Evolutionary conservation across 257 asterid genomes (phyloP).

Genomic region (Przewalskia tangutica): DNA sequence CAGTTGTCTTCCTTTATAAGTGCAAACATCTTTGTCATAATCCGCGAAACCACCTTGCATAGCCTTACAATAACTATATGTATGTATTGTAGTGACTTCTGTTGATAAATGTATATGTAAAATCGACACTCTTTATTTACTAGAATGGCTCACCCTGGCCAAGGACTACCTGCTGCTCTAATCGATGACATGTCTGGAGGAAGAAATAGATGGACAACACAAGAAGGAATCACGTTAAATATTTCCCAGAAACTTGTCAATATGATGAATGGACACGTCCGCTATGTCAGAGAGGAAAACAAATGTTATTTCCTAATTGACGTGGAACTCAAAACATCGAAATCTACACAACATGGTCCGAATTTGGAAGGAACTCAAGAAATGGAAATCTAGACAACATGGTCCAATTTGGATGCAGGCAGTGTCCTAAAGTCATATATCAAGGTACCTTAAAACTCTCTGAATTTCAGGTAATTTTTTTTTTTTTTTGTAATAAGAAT

Average conservation of each 20-base stretch:
- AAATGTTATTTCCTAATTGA: conserved; percentile 39
- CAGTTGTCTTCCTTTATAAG: neutral
- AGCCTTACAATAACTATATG: neutral
- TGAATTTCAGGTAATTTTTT: neutral
- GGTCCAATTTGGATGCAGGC: conserved; percentile 4
- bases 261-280: conserved; percentile 44
- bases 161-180: conserved; percentile 42
- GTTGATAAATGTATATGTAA: neutral
- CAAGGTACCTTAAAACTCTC: neutral
- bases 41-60: neutral
- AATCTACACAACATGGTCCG: conserved; percentile 2
- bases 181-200: conserved; percentile 37
- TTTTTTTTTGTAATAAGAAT: neutral
- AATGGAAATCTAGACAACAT: conserved; percentile 7
- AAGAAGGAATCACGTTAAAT: conserved; percentile 43
- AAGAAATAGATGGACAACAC: conserved; percentile 18
- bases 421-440: neutral
- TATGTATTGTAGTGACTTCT: neutral
- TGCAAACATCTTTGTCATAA: neutral
- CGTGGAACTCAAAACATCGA: conserved; percentile 22
- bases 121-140: neutral
- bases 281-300: conserved; percentile 31
- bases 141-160: conserved; percentile 64
- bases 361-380: conserved; percentile 15
- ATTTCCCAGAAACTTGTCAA: conserved; percentile 31